Evolutionary conservation across 164 flowering plant genomes (phyloP).

Genomic region (Vitis amurensis): DNA sequence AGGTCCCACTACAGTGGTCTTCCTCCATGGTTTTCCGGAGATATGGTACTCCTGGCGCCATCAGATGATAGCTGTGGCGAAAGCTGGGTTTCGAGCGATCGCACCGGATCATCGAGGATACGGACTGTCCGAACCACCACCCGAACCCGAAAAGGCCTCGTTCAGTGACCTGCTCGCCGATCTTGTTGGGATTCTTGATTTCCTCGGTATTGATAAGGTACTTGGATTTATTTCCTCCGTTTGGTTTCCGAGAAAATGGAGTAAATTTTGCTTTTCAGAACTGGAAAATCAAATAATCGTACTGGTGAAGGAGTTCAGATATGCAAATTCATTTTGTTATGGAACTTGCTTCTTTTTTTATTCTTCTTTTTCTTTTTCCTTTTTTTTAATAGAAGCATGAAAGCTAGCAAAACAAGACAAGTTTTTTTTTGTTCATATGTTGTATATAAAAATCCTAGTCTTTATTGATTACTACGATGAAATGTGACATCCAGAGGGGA

Average conservation of each 20-base stretch:
- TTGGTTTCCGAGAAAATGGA: not conserved
- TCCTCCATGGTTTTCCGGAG: conserved; percentile 70
- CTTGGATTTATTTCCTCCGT: not conserved
- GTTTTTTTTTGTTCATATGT: no score
- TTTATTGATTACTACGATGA: no score
- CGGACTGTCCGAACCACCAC: conserved; percentile 42
- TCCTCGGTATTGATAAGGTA: conserved; percentile 41
- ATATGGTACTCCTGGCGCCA: conserved; percentile 75
- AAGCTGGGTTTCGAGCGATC: conserved; percentile 48
- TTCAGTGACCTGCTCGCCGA: conserved; percentile 37
- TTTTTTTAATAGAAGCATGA: no score
- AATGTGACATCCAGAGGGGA: no score
- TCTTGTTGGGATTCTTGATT: conserved; percentile 35
- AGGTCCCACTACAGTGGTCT: conserved; percentile 42
- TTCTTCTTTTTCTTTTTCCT: no score
- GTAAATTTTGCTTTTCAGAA: no score
- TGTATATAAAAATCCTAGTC: no score
- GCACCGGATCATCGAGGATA: conserved; percentile 49
- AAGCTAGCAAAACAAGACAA: no score
- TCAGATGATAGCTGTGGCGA: conserved; percentile 57
- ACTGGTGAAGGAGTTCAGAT: no score
- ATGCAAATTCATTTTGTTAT: no score
- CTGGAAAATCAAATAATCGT: no score
- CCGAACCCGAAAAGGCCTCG: conserved; percentile 38
- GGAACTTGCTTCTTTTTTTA: no score